phyloP scores from a whole-genome alignment of 176 grass and related monocot genomes.

The Elymus sibiricus region DNA sequence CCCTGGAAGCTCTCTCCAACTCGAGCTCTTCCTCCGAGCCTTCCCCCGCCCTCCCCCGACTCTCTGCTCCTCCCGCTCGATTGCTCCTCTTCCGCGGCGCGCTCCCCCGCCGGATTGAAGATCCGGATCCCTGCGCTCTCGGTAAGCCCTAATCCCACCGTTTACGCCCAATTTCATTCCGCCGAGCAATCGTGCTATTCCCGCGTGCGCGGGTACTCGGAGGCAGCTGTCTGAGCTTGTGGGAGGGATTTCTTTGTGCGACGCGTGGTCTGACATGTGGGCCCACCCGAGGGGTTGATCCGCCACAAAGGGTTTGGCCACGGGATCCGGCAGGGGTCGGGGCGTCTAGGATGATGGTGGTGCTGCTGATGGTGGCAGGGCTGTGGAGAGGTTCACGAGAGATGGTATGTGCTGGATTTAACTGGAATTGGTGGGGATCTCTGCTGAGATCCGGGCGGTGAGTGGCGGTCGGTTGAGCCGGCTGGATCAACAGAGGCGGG shows the following conservation, averaged over 20 bases:
- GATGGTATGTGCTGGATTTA: neutral
- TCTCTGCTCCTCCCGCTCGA: neutral
- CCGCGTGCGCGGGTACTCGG: neutral
- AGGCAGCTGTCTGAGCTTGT: neutral
- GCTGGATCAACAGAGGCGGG: neutral
- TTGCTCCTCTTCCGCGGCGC: neutral
- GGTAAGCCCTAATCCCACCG: constrained; percentile 38
- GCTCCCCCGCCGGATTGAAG: constrained; percentile 7
- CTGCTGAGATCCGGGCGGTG: constrained; percentile 29
- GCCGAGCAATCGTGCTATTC: constrained; percentile 2
- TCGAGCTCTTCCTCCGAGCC: constrained; percentile 11
- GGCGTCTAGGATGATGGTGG: neutral
- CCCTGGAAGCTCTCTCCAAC: constrained; percentile 20
- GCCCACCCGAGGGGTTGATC: constrained; percentile 16
- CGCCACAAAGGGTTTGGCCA: neutral
- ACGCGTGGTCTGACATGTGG: constrained; percentile 5
- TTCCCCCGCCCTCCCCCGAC: neutral
- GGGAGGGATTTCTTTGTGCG: neutral
- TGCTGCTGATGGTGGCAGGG: neutral
- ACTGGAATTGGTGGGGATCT: constrained; percentile 39
- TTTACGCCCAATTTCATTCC: constrained; percentile 4
- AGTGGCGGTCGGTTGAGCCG: neutral
- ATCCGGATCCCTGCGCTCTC: constrained; percentile 14
- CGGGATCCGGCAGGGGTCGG: constrained; percentile 15
- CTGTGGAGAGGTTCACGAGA: neutral